phyloP scores from a whole-genome alignment of 768 basidiomycete genomes.

The Calocera cornea region DNA sequence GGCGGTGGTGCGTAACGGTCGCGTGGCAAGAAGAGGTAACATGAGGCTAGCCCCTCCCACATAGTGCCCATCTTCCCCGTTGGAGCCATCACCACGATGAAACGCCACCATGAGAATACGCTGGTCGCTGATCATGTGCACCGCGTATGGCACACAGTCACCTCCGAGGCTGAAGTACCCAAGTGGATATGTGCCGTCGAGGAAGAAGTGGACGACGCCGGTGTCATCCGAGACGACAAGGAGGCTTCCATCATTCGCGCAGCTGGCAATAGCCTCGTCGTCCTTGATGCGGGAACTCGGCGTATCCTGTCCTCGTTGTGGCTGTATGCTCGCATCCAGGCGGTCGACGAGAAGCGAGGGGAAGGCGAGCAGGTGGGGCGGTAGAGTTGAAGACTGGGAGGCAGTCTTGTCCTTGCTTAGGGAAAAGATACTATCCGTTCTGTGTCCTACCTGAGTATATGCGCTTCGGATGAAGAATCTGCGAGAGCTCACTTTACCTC shows the following conservation, averaged over 20 bases:
- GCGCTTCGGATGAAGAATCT: slow-evolving; percentile 48
- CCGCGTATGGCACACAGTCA: slow-evolving; percentile 4
- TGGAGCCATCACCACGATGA: not conserved
- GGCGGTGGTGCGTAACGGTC: slow-evolving; percentile 54
- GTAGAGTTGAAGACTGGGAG: slow-evolving; percentile 33
- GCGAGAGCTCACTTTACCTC: slow-evolving; percentile 29
- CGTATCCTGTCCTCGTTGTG: not conserved
- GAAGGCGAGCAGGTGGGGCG: slow-evolving; percentile 53
- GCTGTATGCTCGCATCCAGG: not conserved
- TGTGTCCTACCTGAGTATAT: slow-evolving; percentile 23
- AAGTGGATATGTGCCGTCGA: slow-evolving; percentile 65
- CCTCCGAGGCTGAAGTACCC: slow-evolving; percentile 37
- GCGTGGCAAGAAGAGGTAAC: slow-evolving; percentile 43
- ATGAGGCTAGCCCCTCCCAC: not conserved
- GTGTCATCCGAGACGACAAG: slow-evolving; percentile 44
- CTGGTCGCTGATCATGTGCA: not conserved
- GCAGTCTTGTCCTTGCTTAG: slow-evolving; percentile 58
- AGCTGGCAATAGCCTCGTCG: slow-evolving; percentile 25
- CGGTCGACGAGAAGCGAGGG: slow-evolving; percentile 46
- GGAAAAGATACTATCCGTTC: slow-evolving; percentile 67
- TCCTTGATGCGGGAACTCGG: slow-evolving; percentile 1
- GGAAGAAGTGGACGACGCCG: slow-evolving; percentile 48
- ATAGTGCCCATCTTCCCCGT: not conserved
- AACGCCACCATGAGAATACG: not conserved
- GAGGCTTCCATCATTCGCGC: slow-evolving; percentile 45